Evolutionary conservation across 202 grass and related monocot genomes (phyloP), one percentile per base, ranked within the genome.

Genomic region (Bolboschoenoplectus hybrid): DNA sequence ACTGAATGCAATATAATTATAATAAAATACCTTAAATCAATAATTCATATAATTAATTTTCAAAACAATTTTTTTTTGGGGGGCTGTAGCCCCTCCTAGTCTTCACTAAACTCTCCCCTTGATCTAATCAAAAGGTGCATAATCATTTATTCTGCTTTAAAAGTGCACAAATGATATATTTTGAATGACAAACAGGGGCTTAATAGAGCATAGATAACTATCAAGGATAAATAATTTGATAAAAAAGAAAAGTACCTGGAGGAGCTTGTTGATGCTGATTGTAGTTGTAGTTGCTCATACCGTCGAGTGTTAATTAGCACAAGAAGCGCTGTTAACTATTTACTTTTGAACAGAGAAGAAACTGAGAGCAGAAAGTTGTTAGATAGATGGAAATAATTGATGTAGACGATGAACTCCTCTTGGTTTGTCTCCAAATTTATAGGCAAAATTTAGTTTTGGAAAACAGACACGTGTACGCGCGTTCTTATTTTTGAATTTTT

Each of bases 241-340:
- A 34, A 0, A 50, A 17, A 41, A 40, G 20, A 38, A 3, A 74
- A 51, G 9, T 80, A 80, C 75, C 75, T 61, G 52, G 53, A 60
- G 74, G 75, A 79, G 7, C 34, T 80, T 43, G 76, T 80, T 43
- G 76, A 9, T 80, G 53, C 36, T 80, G 76, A 60, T 80, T 61
- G 76, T 80, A 80, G 53, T 80, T 61, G 76, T 80, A 80, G 53
- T 80, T 80, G 53, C 51, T 80, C 75, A 80, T 79, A 41, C 7
- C 41, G 52, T 41, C 43, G 35, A 80, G 61, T 80, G 55, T n/a
- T 43, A 40, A 80, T 52, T 52, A 50, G n/a, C 10, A 75, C 16
- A 72, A 52, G 2, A 61, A 61, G 53, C 3, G 51, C 7, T 57
- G 32, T 39, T 77, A n/a, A 9, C 34, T 61, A 35, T 39, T 40